A percentile compares a stretch with the other conserved stretches of the same genome.
Conservation (phyloP, 495 filamentous ascomycete species). For the Lasiosphaeris hirsuta region DNA sequence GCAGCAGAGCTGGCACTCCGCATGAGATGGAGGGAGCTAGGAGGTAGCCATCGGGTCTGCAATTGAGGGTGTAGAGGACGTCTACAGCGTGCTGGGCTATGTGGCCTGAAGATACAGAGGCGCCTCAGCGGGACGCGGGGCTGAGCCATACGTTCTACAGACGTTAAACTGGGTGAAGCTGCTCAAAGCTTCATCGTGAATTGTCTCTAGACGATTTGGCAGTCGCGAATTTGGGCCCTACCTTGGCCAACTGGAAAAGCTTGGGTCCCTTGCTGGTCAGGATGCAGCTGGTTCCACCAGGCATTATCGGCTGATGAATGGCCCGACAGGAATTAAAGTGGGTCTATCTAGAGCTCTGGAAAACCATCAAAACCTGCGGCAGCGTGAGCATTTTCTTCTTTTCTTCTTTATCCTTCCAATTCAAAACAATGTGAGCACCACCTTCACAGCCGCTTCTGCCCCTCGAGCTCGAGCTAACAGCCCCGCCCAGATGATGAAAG, state of each 20-base stretch:
- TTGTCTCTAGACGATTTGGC: neutral
- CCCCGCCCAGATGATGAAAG: constrained; percentile 90
- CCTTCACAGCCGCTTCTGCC: constrained; percentile 9
- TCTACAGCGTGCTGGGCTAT: neutral
- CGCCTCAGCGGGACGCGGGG: constrained; percentile 23
- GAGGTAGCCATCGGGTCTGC: constrained; percentile 2
- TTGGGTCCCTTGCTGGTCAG: constrained; percentile 8
- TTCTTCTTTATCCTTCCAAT: constrained; percentile 88
- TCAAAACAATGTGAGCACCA: constrained; percentile 76
- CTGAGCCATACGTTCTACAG: constrained; percentile 20
- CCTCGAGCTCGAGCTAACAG: constrained; percentile 40
- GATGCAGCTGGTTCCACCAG: neutral
- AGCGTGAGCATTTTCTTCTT: constrained; percentile 22
- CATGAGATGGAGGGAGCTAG: constrained; percentile 10
- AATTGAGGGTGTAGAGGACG: neutral
- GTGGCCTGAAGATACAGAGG: constrained; percentile 13
- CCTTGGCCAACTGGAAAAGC: neutral
- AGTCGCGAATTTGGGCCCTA: neutral
- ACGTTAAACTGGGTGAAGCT: neutral
- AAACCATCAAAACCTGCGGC: constrained; percentile 16
- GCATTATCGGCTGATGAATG: constrained; percentile 16
- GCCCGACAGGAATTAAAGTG: constrained; percentile 18
- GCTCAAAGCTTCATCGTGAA: constrained; percentile 1
- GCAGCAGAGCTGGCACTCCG: constrained; percentile 5
- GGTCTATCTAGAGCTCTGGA: constrained; percentile 2